A percentile compares a stretch with the other conserved stretches of the same genome.
phyloP scores from a whole-genome alignment of 2,329 filamentous ascomycete species.

The Colletotrichum higginsianum region DNA sequence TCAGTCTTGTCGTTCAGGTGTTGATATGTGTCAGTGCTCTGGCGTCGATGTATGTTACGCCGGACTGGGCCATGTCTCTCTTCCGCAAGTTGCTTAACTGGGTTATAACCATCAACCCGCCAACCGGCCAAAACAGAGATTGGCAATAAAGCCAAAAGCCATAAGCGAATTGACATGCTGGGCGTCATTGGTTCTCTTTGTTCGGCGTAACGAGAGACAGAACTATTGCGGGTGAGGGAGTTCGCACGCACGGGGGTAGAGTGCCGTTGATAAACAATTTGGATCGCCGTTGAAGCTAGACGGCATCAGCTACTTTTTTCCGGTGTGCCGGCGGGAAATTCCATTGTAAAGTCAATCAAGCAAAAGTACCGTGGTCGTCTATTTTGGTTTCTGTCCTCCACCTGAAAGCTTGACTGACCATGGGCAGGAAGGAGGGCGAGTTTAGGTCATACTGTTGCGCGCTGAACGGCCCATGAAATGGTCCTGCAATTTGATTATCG shows the following conservation, averaged over 20 bases:
- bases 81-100: slow-evolving; percentile 13
- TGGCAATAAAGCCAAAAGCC: slow-evolving; percentile 22
- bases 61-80: neutral
- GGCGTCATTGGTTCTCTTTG: neutral
- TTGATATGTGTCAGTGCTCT: slow-evolving; percentile 26
- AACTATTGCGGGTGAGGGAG: accelerated
- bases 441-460: neutral
- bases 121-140: slow-evolving; percentile 26
- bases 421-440: neutral
- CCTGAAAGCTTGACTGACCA: neutral
- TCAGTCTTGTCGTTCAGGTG: slow-evolving; percentile 20
- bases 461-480: neutral
- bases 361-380: neutral
- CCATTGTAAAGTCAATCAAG: neutral
- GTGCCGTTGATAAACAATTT: neutral
- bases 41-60: slow-evolving; percentile 7
- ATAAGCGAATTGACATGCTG: neutral
- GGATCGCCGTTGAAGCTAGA: neutral
- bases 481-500: neutral
- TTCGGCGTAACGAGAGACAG: neutral
- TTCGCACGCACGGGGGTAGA: neutral
- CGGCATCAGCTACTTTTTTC: too few relatives aligned
- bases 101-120: slow-evolving; percentile 24
- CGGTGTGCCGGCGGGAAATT: neutral
- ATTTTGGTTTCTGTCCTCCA: neutral